Evolutionary conservation across 83 land plant genomes (phyloP).

Genomic region (Larix sibirica): DNA sequence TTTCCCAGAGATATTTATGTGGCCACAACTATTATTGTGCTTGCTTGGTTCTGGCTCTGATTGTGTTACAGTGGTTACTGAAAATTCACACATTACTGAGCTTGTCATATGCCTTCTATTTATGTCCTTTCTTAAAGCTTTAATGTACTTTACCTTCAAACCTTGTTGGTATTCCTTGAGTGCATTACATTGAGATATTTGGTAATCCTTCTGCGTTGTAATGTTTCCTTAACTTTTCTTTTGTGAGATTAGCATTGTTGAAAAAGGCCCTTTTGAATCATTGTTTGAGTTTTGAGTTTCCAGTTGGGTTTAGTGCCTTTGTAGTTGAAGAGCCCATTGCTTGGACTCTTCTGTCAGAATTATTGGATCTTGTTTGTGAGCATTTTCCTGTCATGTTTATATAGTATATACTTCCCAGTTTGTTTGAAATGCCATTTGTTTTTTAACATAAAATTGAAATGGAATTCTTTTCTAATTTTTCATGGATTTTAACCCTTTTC

Average conservation of each 20-base stretch:
- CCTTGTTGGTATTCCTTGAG: background rate
- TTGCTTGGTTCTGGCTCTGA: background rate
- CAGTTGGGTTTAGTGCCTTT: background rate
- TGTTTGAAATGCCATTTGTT: too few species aligned
- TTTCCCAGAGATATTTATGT: background rate
- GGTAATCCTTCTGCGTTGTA: background rate
- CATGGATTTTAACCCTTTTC: too few species aligned
- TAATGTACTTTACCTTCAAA: background rate
- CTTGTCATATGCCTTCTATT: background rate
- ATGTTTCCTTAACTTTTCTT: background rate
- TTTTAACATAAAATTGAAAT: too few species aligned
- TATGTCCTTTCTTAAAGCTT: background rate
- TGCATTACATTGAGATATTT: background rate
- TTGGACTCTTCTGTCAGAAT: background rate
- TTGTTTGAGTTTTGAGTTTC: too few species aligned
- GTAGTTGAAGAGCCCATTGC: background rate
- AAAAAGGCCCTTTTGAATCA: too few species aligned
- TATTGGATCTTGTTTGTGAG: too few species aligned
- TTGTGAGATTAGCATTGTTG: too few species aligned
- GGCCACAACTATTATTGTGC: constrained; percentile 6
- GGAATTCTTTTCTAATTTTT: too few species aligned
- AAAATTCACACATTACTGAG: background rate
- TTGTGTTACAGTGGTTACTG: background rate
- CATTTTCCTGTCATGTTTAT: too few species aligned
- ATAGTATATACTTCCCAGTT: too few species aligned